Evolutionary conservation across 2,329 filamentous ascomycete genomes (phyloP), one percentile per base, ranked within the genome.

Genomic region (Endothia cerciana): DNA sequence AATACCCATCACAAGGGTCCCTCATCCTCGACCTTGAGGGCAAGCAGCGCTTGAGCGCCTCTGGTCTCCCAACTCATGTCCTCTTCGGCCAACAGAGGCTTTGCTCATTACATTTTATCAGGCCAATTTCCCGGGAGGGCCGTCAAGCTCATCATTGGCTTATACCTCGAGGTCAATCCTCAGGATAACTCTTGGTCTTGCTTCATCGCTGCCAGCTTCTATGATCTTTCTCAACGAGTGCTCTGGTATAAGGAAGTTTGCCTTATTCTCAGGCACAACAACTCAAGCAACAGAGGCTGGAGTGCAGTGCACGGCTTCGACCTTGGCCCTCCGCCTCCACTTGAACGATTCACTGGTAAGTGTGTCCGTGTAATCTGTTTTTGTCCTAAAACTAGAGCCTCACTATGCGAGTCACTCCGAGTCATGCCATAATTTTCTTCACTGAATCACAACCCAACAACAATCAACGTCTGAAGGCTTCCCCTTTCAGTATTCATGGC

Each of bases 211-310:
- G 77, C 71, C 1, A 72, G 73, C 1, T 78, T 77, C 59, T 77
- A 76, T 69, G 74, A 78, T 72, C 62, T 57, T 2, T 60, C 72
- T 3, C 70, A 72, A 43, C 60, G 64, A 25, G 73, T 75, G 41
- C 68, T 78, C 51, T 77, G 74, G 73, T 72, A 74, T 33, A 74
- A 70, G 4, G 74, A 78, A 65, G 55, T 77, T 6, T 71, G 75
- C 22, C 49, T 77, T 15, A 70, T 72, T n/a, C 69, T 69, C 38
- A 63, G 53, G 40, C n/a, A n/a, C n/a, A 65, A 66, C 19, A 60
- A 69, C 40, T 59, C 51, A 17, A 65, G 66, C 19, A 40, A 28
- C 17, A 47, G 66, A 53, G 40, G 40, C 11, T 60, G 33, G 59
- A 60, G 25, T 51, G n/a, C 38, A 1, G 19, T 43, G 1, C 43